Evolutionary conservation across 306 rosid genomes (phyloP).

Genomic region (Cercis canadensis): DNA sequence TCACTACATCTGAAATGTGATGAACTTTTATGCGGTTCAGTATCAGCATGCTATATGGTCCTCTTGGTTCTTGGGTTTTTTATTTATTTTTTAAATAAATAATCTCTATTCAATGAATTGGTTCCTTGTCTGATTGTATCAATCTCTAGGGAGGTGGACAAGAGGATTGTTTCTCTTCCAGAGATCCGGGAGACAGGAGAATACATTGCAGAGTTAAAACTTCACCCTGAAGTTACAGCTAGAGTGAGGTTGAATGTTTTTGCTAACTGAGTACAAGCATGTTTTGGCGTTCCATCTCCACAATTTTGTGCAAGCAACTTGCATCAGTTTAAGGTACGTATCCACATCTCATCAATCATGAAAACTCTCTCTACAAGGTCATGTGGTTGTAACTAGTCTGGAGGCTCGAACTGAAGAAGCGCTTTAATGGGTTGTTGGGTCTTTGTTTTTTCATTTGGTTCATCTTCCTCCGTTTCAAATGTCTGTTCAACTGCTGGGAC

Average conservation of each 20-base stretch:
- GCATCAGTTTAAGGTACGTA: constrained; percentile 5
- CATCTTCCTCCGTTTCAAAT: background rate
- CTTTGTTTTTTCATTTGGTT: too few species aligned
- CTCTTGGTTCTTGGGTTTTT: constrained; percentile 26
- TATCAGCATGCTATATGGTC: background rate
- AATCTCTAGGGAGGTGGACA: constrained; percentile 83
- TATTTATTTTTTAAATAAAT: background rate
- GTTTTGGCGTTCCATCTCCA: background rate
- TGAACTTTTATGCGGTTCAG: constrained; percentile 17
- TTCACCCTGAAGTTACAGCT: constrained; percentile 96
- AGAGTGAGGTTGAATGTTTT: constrained; percentile 70
- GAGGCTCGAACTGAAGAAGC: background rate
- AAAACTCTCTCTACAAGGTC: background rate
- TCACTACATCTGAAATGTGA: background rate
- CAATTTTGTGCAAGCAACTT: background rate
- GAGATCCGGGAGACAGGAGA: constrained; percentile 79
- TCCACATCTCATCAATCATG: background rate
- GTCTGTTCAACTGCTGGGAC: background rate
- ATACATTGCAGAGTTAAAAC: constrained; percentile 83
- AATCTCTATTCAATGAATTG: constrained; percentile 3
- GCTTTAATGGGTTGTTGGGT: background rate
- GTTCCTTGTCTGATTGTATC: constrained; percentile 18
- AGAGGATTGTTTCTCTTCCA: constrained; percentile 82
- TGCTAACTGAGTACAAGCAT: constrained; percentile 63
- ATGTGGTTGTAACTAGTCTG: background rate